Evolutionary conservation across 768 basidiomycete genomes (phyloP), one percentile per base, ranked within the genome.

Genomic region (Leccinum boreale): DNA sequence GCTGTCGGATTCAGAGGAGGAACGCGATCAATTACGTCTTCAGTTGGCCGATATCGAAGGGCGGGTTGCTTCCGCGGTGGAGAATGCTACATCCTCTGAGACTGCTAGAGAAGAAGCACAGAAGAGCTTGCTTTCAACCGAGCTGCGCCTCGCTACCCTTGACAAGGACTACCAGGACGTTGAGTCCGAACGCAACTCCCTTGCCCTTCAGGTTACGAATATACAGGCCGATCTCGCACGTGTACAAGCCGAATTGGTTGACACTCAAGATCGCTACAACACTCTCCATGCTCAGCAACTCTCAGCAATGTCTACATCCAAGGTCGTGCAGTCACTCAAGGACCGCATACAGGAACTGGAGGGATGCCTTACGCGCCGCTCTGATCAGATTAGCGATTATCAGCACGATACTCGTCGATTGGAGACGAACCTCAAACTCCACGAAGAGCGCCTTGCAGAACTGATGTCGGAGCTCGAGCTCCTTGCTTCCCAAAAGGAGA

Each of bases 391-490:
- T 62, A 86, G 85, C 11, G 78, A 89, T 52, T 87, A 89, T 56
- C 90, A 90, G 58, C 88, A 92, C 62, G 91, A 92, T 59, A 87
- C 87, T 62, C 80, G 81, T 62, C 82, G 88, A 35, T 74, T 92
- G 36, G 90, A 91, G 71, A 85, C 85, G 55, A 93, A 93, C 62
- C 67, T 87, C 52, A 78, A 79, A 55, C 73, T 92, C 33, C 85
- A 89, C 56, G 91, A 93, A 68, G 90, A 92, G 26, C 79, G 88
- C 7, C 70, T 91, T 39, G 70, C 68, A 3, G 91, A 92, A 74
- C 81, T 90, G 81, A 85, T 80, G 3, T 70, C 67, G 17, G 91
- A 93, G 63, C 69, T 90, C 57, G 90, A 90, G 65, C 80, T 81
- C 59, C 74, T 85, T 57, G 77, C 74, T 21, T 79, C 83, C 5